Evolutionary conservation across 2,329 filamentous ascomycete genomes (phyloP), one percentile per base, ranked within the genome.

Genomic region (Beauveria varroae): DNA sequence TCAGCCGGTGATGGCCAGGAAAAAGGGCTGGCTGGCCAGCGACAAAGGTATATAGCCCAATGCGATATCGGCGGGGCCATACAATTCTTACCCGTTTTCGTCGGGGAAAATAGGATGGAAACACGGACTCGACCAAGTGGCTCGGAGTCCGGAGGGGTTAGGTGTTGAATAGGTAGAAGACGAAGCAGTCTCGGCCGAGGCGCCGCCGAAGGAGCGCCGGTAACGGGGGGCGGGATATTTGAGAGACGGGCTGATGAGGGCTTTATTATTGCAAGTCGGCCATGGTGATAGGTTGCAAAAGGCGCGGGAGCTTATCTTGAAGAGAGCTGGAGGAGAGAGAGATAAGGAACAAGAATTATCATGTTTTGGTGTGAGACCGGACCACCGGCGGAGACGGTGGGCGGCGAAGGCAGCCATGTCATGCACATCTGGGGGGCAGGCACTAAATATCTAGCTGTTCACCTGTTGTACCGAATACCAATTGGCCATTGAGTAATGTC

Each of bases 111-210:
- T 46, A 53, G 57, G 57, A n/a, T n/a, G 37, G 26, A 41, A 22
- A 3, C 5, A 20, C 10, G n/a, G 10, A 47, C 12, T n/a, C 22
- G 22, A 26, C 8, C 2, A 28, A 14, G 6, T 4, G 5, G 9
- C 57, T 59, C 57, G 57, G 57, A 52, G 20, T 51, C 57, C 57
- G 47, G 34, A n/a, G 46, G 46, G 34, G 56, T 50, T 40, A 57
- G 44, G 55, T 50, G 34, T 28, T 44, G 18, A 41, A n/a, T 22
- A 12, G 28, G 3, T 28, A 28, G 22, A 5, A 8, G 5, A 43
- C 0, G 28, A 34, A 14, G 37, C 51, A 40, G 6, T 57, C 46
- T 58, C 56, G 56, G 56, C 56, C 56, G 56, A 58, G 56, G 30
- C 5, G 34, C 51, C 51, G 51, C 46, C 56, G 46, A 58, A 8